Base-by-base conservation (phyloP, 176 grass and related monocot genomes). In the Raddia distichophylla region DNA sequence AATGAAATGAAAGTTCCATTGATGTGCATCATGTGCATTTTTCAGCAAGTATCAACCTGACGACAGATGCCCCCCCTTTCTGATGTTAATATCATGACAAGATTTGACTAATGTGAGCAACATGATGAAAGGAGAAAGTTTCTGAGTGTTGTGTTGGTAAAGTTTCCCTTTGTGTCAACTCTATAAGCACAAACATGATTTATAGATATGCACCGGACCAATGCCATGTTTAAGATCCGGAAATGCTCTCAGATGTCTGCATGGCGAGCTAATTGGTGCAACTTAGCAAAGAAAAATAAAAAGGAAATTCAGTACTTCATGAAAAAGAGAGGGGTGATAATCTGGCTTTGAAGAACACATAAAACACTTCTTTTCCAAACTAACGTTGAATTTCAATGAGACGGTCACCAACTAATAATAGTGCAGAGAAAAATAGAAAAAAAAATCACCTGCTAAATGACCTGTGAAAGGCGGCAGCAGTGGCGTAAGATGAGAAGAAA, bases 401-500 rank as follows among this genome's bases (percentile, higher is more conserved):
- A 59, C 18, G 37, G 55, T 69, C 7, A 5, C 68, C 37, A 43
- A 27, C 42, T 40, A 63, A 27, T 64, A 40, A 40, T 64, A 53
- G 81, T 71, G 74, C 40, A 20, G 22, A 52, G 76, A 47, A 68
- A 8, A 60, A 1, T 40, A 55, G 37, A n/a, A 20, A 46, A 10
- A 18, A 34, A 59, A 58, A 19, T 22, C 77, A 3, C 37, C 17
- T 71, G 50, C 50, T 9, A 19, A 68, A 64, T 73, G 83, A 48
- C 63, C 82, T 64, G 71, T 22, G 54, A 85, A 80, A 67, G 12
- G 56, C 62, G 53, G 55, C 32, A 47, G 17, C 3, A 14, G 71
- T 81, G 82, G 71, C 82, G 64, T 85, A 85, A 89, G 78, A 71
- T 16, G 65, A 81, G 65, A 66, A 75, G 73, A 76, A 75, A 86